Evolutionary conservation across 176 grass and related monocot genomes (phyloP), one percentile per base, ranked within the genome.

Genomic region (Zea luxurians): DNA sequence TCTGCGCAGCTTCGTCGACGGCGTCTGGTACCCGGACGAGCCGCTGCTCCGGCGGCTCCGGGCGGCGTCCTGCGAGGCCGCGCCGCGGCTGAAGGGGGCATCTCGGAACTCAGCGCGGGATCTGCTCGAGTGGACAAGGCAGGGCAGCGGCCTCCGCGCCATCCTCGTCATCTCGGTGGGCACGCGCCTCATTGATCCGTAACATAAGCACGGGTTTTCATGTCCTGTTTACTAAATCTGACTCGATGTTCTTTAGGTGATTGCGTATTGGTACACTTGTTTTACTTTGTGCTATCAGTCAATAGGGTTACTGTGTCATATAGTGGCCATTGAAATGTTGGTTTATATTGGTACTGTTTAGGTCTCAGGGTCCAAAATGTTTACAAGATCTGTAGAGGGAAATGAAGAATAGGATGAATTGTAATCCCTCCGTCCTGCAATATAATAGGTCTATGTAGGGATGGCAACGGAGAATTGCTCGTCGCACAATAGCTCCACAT

Each of bases 121-220:
- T 62, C 88, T 99, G 68, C 46, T 92, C 17, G 70, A 81, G 66
- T 99, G 96, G 92, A 95, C 90, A 74, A 81, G 82, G 57, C 80
- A 68, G 50, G 96, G 96, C 70, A 85, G 86, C 74, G 54, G 89
- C 52, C 79, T 95, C 62, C 96, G 92, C 80, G 85, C 91, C 52
- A 83, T 99, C 61, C 82, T 95, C 65, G 92, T 99, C 84, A 93
- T 99, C 83, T 95, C 96, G 71, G 96, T 98, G 48, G 74, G 85
- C 61, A 34, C 52, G 1, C 6, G 17, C 53, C 1, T 55, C 53
- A 6, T 8, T 57, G 54, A 57, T 57, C 54, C 54, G 17, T 55
- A 16, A 8, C 7, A 4, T 45, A 40, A 16, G 8, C 16, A 13
- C 48, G 1, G 9, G 17, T 50, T 38, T 6, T 57, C 69, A 10